These are phyloP conservation scores for Heliamphora exappendiculata DNA, from an alignment of 148 eudicot species.

Conservation along the genomic window DNA sequence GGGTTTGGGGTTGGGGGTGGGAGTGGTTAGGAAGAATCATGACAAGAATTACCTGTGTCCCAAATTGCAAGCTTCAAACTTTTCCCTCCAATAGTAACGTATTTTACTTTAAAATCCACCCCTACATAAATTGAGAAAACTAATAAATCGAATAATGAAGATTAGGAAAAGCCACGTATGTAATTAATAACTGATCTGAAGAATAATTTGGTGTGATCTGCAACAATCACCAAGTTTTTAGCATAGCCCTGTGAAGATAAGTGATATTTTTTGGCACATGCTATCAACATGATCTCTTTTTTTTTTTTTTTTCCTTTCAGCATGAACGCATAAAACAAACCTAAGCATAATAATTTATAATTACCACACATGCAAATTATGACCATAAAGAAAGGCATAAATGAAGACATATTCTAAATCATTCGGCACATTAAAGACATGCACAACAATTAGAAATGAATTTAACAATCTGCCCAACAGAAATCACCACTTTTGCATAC, in stretches of 20 bases:
- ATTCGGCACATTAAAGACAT: background rate
- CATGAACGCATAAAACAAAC: background rate
- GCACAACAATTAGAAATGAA: background rate
- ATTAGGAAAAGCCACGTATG: background rate
- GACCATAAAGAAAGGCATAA: no score
- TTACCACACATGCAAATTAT: background rate
- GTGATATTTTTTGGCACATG: background rate
- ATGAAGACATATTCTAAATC: background rate
- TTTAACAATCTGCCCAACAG: background rate
- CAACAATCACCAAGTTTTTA: background rate
- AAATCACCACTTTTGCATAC: background rate
- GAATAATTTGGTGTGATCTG: background rate
- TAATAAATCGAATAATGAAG: background rate
- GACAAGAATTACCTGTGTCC: constrained; percentile 65
- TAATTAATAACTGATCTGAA: background rate
- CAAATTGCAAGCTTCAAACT: constrained; percentile 83
- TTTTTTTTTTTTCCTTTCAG: no score
- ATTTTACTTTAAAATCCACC: constrained; percentile 81
- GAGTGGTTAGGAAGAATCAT: background rate
- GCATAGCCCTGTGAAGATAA: background rate
- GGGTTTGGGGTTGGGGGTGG: background rate
- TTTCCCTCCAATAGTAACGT: constrained; percentile 62
- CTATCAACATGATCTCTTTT: background rate
- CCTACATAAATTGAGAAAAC: constrained; percentile 18
- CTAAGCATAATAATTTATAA: background rate